Base-by-base conservation (phyloP, 2,329 filamentous ascomycete genomes). In the Scorias spongiosa region DNA sequence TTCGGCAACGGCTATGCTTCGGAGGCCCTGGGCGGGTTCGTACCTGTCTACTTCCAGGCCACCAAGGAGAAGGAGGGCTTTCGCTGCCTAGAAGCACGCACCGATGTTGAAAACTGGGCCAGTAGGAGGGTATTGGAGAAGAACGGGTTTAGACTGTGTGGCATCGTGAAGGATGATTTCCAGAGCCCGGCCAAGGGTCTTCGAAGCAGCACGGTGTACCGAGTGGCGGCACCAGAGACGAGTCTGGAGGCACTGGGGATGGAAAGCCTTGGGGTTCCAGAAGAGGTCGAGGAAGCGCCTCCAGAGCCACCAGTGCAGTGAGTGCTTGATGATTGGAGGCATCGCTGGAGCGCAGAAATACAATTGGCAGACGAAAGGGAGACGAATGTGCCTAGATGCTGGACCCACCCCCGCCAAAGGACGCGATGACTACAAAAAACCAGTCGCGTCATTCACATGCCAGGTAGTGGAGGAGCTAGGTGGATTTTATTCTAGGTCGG, bases 81-180 rank as follows among this genome's bases (percentile, higher is more conserved):
- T 43, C 62, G 63, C 45, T 59, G 61, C 43, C 51, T 66, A 15
- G 62, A 65, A 48, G 66, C 72, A 1, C 57, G 72, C 6, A 71
- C 72, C 9, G 66, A 72, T 32, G 57, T 57, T 1, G 54, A 57
- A 10, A 80, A 83, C 51, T 44, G 46, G 7, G 64, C 63, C 2
- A 82, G 78, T 50, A 68, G 70, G 46, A 66, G 66, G 2, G 72
- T 84, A 7, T 50, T 83, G 44, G 52, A 57, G 40, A 81, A 80
- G 54, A 59, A 55, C 11, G 76, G 77, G 1, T 77, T 81, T 49
- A 60, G 61, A 50, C 52, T 66, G 32, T 66, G 66, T 38, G 66
- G 67, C 50, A 57, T 50, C 20, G 72, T 64, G 61, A 49, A 53
- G 29, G 62, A 61, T 40, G 59, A 62, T 37, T 64, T 64, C 45